Conservation (phyloP, 208 protist species). For the Entamoeba histolytica region DNA sequence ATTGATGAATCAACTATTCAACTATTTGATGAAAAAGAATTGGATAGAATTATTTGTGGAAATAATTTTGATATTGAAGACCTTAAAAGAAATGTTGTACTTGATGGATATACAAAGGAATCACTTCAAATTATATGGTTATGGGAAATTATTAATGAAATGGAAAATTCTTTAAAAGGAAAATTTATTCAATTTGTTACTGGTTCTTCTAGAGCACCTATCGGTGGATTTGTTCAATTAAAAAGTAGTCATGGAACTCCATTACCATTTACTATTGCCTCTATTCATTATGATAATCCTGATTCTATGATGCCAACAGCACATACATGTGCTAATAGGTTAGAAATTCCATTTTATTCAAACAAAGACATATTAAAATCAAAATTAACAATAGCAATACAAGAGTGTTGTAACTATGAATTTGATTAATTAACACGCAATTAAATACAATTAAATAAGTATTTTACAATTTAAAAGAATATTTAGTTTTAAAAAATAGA, state of each 20-base stretch:
- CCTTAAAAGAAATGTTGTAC: neutral
- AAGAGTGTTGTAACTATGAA: neutral
- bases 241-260: neutral
- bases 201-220: neutral
- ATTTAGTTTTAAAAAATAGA: too few relatives aligned
- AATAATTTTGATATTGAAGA: neutral
- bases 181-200: conserved; percentile 3
- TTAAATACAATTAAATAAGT: too few relatives aligned
- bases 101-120: neutral
- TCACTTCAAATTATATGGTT: neutral
- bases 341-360: neutral
- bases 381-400: neutral
- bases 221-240: neutral
- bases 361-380: neutral
- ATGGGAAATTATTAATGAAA: neutral
- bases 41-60: conserved; percentile 1
- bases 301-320: neutral
- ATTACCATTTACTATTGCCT: neutral
- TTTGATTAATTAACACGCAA: neutral
- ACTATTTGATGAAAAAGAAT: neutral
- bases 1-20: neutral
- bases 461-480: too few relatives aligned
- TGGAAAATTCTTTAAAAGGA: neutral
- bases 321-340: neutral
- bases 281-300: neutral